Base-by-base conservation (phyloP, 2,329 filamentous ascomycete genomes). In the Pleomassaria siparia region DNA sequence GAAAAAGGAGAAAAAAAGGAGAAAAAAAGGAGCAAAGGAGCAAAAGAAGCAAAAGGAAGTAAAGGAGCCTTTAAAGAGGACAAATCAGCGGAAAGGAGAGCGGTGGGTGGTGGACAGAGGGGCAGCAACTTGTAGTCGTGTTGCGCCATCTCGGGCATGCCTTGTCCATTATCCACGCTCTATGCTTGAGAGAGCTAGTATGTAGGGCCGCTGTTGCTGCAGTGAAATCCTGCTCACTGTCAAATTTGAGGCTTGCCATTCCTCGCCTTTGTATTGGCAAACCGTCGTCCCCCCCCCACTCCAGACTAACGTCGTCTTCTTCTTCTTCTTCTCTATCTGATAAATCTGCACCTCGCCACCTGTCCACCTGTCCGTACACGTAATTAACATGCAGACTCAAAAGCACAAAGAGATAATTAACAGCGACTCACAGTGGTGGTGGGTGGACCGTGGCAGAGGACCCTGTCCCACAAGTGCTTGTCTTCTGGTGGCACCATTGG, bases 301-400 rank as follows among this genome's bases (percentile, higher is more conserved):
- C 16, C 20, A n/a, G n/a, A n/a, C n/a, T n/a, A n/a, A n/a, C n/a
- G n/a, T n/a, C n/a, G n/a, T n/a, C n/a, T n/a, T n/a, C n/a, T n/a
- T n/a, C n/a, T n/a, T n/a, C n/a, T n/a, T n/a, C n/a, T n/a, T n/a
- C n/a, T n/a, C n/a, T n/a, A 25, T 13, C 25, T 24, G 8, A n/a
- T 4, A n/a, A 24, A 29, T 5, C 36, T 40, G 36, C 36, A 40
- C 18, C 28, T 50, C 28, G 41, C 50, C 41, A 36, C 36, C 29
- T n/a, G 28, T 40, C 39, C 25, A 22, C 22, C 51, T 40, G 43
- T 36, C 40, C 45, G 43, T 49, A 55, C 55, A 48, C 51, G 46
- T 59, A 53, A 50, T 21, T 40, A 21, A 25, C 15, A 4, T 25
- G 36, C n/a, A 40, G 36, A 35, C 15, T 12, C n/a, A 35, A 16